Evolutionary conservation across 2,329 filamentous ascomycete species (phyloP), one percentile per base, ranked within the genome.

Genomic region (Zasmidium cellare): DNA sequence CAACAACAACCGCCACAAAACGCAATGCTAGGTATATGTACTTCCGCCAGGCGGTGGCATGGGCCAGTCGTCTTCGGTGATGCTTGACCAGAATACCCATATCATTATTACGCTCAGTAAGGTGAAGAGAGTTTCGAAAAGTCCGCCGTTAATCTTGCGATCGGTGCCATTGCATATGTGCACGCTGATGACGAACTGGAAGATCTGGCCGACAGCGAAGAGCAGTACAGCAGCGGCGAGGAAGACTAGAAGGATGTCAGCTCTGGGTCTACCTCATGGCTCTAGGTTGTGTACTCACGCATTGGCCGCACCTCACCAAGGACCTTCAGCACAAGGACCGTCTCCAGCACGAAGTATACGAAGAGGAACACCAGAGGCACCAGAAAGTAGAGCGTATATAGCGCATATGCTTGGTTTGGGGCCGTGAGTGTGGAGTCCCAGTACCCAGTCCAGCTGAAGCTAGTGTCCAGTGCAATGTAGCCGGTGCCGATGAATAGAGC

Each of bases 41-140:
- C 72, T 76, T 7, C 72, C 71, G 2, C 72, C 72, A 28, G 70
- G 67, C 7, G 72, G 70, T 18, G 82, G 79, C 74, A 84, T 80
- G 2, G 92, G 91, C 94, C 94, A 99, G 79, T 97, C 93, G 70
- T 99, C 94, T 77, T 99, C 94, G 16, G 94, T 99, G 69, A 99
- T 99, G 78, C 92, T 97, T 48, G 92, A 96, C 94, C 94, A 99
- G 81, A 99, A 99, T 57, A 90, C 76, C 92, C 94, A 99, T 64
- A 97, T 78, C 76, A 86, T 86, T 18, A 91, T 82, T 3, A 99
- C 91, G 0, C 92, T 83, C 12, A 93, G 78, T 0, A 97, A 80
- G 0, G 92, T 97, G 78, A 99, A 97, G 6, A 97, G 79, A 0
- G 92, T 96, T 75, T 97, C 85, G 74, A 99, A 99, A 0, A 99